Evolutionary conservation across 2,329 filamentous ascomycete genomes (phyloP).

Genomic region (Thielaviopsis euricoi): DNA sequence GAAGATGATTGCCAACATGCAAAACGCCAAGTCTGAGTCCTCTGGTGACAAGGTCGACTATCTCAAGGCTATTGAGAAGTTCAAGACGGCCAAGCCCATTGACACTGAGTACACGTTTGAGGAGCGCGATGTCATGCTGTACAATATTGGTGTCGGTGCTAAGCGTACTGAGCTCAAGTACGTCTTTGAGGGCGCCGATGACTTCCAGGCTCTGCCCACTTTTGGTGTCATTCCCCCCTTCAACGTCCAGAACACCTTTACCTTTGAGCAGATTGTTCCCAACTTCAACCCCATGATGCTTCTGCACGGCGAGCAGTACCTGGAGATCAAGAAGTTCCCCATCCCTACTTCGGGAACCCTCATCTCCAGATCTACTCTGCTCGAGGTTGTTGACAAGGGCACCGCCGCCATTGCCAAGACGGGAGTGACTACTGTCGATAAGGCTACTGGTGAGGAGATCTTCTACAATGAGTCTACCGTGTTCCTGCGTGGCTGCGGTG

Average conservation of each 20-base stretch:
- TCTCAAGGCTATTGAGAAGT: conserved; percentile 58
- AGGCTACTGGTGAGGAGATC: conserved; percentile 69
- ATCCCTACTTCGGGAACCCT: conserved; percentile 73
- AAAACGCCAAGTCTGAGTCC: conserved; percentile 52
- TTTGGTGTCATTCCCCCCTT: conserved; percentile 95
- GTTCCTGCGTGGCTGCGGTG: conserved; percentile 80
- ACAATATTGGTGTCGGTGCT: conserved; percentile 87
- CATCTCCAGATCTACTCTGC: conserved; percentile 58
- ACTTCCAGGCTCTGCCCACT: conserved; percentile 90
- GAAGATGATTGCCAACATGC: conserved; percentile 67
- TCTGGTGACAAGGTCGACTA: conserved; percentile 36
- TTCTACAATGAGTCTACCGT: conserved; percentile 96
- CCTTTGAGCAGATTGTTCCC: conserved; percentile 66
- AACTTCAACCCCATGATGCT: conserved; percentile 99
- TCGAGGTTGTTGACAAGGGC: conserved; percentile 95
- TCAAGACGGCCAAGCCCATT: conserved; percentile 51
- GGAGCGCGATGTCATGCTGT: conserved; percentile 80
- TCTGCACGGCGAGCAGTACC: conserved; percentile 94
- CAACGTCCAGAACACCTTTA: conserved; percentile 65
- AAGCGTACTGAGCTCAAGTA: conserved; percentile 77
- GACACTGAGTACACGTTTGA: conserved; percentile 69
- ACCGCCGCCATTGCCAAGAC: conserved; percentile 69
- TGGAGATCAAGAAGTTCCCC: conserved; percentile 83
- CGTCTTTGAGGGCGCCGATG: conserved; percentile 77
- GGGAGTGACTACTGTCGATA: conserved; percentile 69